Conservation (phyloP, 768 basidiomycete genomes). For the Trametes cinnabarina region DNA sequence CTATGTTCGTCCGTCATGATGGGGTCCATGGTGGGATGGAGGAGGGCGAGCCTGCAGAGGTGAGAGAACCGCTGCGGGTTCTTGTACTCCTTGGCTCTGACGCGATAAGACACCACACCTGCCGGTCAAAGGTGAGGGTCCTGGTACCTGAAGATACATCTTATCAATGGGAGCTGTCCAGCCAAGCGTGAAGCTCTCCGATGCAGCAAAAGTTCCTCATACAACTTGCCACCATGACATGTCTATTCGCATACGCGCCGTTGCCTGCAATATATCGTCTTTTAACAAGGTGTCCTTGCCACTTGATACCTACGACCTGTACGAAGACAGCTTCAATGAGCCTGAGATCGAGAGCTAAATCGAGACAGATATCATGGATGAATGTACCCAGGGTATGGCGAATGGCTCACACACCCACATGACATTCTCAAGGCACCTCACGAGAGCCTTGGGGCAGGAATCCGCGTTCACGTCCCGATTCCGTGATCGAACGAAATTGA, state of each 20-base stretch:
- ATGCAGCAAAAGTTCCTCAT: not conserved
- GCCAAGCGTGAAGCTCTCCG: not conserved
- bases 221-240: not conserved
- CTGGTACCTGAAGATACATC: not conserved
- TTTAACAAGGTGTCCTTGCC: not conserved
- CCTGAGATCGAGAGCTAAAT: not conserved
- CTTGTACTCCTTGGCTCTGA: constrained; percentile 11
- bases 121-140: not conserved
- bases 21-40: constrained; percentile 13
- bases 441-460: not conserved
- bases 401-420: constrained; percentile 1
- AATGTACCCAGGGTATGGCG: not conserved
- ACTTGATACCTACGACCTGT: not conserved
- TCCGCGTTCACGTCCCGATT: not conserved
- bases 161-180: constrained; percentile 4
- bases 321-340: not conserved
- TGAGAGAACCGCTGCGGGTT: not conserved
- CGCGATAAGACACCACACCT: constrained; percentile 10
- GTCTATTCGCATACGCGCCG: not conserved
- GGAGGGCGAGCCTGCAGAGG: constrained; percentile 7
- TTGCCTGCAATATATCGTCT: not conserved
- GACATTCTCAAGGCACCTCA: not conserved
- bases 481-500: no score
- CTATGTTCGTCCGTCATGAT: constrained; percentile 7
- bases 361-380: not conserved